These are phyloP conservation scores for Pleurotus giganteus DNA, from an alignment of 768 basidiomycete species.

Conservation along the genomic window DNA sequence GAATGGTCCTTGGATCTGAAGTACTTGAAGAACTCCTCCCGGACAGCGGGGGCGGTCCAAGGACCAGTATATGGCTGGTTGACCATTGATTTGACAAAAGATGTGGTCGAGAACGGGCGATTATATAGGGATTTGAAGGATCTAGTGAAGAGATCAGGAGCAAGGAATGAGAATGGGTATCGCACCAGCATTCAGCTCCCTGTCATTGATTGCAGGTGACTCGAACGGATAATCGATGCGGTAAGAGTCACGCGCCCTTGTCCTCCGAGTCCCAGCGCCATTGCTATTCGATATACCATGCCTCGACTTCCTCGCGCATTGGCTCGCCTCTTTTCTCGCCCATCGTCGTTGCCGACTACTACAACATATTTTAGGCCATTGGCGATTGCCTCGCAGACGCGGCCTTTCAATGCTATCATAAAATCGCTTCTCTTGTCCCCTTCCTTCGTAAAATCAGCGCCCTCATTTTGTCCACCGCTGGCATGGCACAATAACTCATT, in stretches of 20 bases:
- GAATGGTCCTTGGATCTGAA: conserved; percentile 80
- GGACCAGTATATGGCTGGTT: conserved; percentile 35
- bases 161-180: conserved; percentile 21
- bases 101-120: conserved; percentile 21
- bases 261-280: background rate
- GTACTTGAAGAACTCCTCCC: conserved; percentile 89
- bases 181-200: conserved; percentile 21
- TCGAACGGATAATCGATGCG: conserved; percentile 10
- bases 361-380: background rate
- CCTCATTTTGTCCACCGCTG: conserved; percentile 21
- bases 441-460: conserved; percentile 20
- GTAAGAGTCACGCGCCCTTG: conserved; percentile 18
- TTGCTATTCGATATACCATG: conserved; percentile 25
- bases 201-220: conserved; percentile 10
- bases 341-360: conserved; percentile 27
- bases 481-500: background rate
- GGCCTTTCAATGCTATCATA: conserved; percentile 10
- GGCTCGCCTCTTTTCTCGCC: conserved; percentile 32
- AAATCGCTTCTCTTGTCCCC: conserved; percentile 15
- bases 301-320: conserved; percentile 42
- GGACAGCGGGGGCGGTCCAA: conserved; percentile 83
- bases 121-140: conserved; percentile 16
- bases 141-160: conserved; percentile 22
- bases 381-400: background rate
- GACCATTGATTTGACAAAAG: conserved; percentile 26